Percentiles rank a stretch among this genome's conserved stretches.
These are phyloP conservation scores for Endoconidiophora laricicola DNA, from an alignment of 2,329 filamentous ascomycete species.

Conservation along the genomic window DNA sequence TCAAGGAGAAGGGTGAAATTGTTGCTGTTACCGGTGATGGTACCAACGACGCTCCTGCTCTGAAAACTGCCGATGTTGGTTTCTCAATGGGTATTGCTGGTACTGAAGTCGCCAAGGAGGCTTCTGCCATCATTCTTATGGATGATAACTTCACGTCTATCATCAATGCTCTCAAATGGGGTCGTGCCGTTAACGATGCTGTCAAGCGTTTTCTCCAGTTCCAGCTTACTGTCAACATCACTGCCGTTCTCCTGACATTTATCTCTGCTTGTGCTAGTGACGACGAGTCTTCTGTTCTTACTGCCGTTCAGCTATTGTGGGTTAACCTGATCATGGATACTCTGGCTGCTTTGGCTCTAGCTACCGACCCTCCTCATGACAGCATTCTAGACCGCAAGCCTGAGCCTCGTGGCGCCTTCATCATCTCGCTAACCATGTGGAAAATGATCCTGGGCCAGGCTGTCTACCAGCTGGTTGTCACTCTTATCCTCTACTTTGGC, in stretches of 20 bases:
- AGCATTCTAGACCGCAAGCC: conserved; percentile 64
- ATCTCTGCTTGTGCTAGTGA: conserved; percentile 63
- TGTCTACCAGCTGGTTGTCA: conserved; percentile 67
- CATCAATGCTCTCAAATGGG: conserved; percentile 69
- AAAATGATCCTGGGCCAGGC: conserved; percentile 97
- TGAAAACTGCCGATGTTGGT: conserved; percentile 67
- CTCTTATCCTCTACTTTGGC: conserved; percentile 72
- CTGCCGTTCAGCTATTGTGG: conserved; percentile 83
- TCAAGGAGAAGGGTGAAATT: conserved; percentile 58
- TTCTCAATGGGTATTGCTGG: conserved; percentile 78
- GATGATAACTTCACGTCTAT: conserved; percentile 81
- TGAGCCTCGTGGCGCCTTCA: conserved; percentile 37
- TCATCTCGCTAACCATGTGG: conserved; percentile 88
- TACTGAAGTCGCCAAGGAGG: conserved; percentile 72
- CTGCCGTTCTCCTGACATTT: conserved; percentile 74
- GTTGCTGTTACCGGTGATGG: conserved; percentile 74
- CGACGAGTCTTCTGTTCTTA: conserved; percentile 59
- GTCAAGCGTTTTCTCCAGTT: conserved; percentile 65
- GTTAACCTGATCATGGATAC: conserved; percentile 98
- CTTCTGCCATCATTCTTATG: conserved; percentile 73
- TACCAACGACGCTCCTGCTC: conserved; percentile 67
- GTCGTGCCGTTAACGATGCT: conserved; percentile 58
- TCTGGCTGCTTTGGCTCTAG: conserved; percentile 73
- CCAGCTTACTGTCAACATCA: conserved; percentile 79
- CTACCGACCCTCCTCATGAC: conserved; percentile 75